Evolutionary conservation across 345 rosid genomes (phyloP).

Genomic region (Odontarrhena argentea): DNA sequence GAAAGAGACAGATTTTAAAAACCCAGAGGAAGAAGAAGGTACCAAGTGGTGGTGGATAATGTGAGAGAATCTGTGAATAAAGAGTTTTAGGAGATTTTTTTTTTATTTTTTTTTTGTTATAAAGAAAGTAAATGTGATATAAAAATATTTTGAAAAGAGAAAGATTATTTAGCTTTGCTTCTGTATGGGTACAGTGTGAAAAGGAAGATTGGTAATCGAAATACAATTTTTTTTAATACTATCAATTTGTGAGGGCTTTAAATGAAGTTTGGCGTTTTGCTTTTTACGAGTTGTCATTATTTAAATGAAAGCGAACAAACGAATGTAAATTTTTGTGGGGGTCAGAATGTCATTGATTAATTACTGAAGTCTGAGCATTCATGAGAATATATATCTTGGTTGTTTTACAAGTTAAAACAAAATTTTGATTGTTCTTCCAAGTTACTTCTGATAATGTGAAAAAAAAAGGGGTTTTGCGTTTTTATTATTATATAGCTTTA

Average conservation of each 20-base stretch:
- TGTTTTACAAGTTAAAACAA: not conserved
- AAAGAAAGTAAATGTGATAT: too few species aligned
- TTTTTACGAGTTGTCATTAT: conserved; percentile 30
- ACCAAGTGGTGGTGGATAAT: not conserved
- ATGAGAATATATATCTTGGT: not conserved
- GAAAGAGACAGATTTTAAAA: conserved; percentile 21
- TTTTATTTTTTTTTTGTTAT: not conserved
- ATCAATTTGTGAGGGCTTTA: conserved; percentile 7
- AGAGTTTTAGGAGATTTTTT: not conserved
- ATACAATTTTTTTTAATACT: not conserved
- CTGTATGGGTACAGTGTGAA: conserved; percentile 23
- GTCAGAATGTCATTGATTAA: too few species aligned
- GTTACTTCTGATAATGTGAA: too few species aligned
- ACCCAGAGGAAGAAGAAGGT: not conserved
- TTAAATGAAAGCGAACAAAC: conserved; percentile 22
- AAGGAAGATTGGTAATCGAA: conserved; percentile 12
- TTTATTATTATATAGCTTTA: too few species aligned
- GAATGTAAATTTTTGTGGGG: not conserved
- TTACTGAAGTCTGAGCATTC: not conserved
- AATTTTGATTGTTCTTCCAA: not conserved
- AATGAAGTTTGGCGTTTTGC: conserved; percentile 35
- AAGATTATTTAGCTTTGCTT: not conserved
- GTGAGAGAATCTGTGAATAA: conserved; percentile 18
- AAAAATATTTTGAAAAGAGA: too few species aligned
- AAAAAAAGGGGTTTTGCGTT: too few species aligned